A percentile compares a stretch with the other conserved stretches of the same genome.
These are phyloP conservation scores for Colletotrichum lini DNA, from an alignment of 2,329 filamentous ascomycete species.

Conservation along the genomic window DNA sequence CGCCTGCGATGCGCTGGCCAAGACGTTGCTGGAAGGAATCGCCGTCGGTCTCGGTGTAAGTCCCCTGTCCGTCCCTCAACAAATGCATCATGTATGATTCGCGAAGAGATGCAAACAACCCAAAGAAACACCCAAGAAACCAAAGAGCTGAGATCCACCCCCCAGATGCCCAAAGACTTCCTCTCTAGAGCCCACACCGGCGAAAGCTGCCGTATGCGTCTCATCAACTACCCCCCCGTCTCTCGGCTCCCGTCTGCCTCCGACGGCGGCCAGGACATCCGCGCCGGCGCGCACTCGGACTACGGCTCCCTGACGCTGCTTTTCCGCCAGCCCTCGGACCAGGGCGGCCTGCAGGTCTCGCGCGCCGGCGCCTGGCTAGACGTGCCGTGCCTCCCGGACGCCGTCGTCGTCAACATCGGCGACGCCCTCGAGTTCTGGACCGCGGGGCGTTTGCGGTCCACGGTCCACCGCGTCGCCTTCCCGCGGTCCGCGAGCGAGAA, in stretches of 20 bases:
- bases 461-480: conserved; percentile 91
- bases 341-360: conserved; percentile 88
- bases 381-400: conserved; percentile 36
- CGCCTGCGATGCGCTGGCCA: conserved; percentile 29
- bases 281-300: conserved; percentile 93
- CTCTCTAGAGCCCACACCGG: conserved; percentile 67
- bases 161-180: conserved; percentile 60
- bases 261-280: conserved; percentile 69
- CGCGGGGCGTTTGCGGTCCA: conserved; percentile 86
- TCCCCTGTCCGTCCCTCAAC: conserved; percentile 27
- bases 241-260: conserved; percentile 74
- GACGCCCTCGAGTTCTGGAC: conserved; percentile 88
- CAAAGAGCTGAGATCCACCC: not conserved
- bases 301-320: conserved; percentile 82
- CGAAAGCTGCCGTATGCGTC: conserved; percentile 53
- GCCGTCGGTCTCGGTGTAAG: conserved; percentile 80
- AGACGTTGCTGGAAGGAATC: conserved; percentile 58
- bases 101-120: not conserved
- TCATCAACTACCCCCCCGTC: conserved; percentile 75
- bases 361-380: conserved; percentile 69
- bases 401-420: conserved; percentile 84
- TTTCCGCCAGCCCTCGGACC: conserved; percentile 81
- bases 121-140: not conserved
- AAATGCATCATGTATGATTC: not conserved
- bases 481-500: conserved; percentile 47